These are phyloP conservation scores for Proliferodiscus dingleyae DNA, from an alignment of 2,329 filamentous ascomycete species.

Conservation along the genomic window DNA sequence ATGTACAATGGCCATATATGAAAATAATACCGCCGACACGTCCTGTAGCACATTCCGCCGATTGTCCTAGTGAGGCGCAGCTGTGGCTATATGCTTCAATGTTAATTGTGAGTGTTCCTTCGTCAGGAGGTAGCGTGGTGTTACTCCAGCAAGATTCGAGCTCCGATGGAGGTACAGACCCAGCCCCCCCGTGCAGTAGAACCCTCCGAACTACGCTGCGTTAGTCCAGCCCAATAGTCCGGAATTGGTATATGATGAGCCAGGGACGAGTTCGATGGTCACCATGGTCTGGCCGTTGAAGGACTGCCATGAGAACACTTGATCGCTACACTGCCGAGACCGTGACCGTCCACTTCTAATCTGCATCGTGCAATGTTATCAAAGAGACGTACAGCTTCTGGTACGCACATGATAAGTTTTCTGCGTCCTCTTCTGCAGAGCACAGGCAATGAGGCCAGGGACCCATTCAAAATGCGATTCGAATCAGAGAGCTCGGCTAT, in stretches of 20 bases:
- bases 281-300: not conserved
- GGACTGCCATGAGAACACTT: not conserved
- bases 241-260: not conserved
- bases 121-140: not conserved
- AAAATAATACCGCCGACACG: not conserved
- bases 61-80: not conserved
- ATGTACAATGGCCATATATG: not conserved
- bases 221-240: slow-evolving; percentile 1
- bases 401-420: not conserved
- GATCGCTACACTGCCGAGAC: no score
- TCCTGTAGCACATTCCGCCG: no score
- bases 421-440: not conserved
- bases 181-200: slow-evolving; percentile 1
- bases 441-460: not conserved
- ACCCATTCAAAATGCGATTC: not conserved
- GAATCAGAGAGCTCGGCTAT: not conserved
- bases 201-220: not conserved
- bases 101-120: not conserved
- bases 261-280: not conserved
- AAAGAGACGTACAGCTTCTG: not conserved
- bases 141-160: not conserved
- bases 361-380: not conserved
- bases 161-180: not conserved
- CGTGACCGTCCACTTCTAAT: no score
- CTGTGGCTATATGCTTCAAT: not conserved